Evolutionary conservation across 2,329 filamentous ascomycete genomes (phyloP).

Genomic region (Xylariomycetidae sp.): DNA sequence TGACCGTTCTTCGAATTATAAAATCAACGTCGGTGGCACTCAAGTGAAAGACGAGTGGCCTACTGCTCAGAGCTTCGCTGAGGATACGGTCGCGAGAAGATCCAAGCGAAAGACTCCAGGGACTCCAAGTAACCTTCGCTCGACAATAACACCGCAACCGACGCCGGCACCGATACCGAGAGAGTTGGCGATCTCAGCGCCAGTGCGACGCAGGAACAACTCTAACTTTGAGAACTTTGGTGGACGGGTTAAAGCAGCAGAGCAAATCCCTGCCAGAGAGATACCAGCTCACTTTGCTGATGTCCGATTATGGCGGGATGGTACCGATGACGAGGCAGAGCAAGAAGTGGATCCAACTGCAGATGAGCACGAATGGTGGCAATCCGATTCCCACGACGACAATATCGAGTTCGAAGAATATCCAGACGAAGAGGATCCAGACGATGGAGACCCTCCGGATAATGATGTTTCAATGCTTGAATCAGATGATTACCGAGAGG

Average conservation of each 20-base stretch:
- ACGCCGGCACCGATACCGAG: neutral
- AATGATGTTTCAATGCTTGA: no score
- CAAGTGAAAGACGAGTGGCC: slow-evolving; percentile 22
- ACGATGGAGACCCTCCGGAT: no score
- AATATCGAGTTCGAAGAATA: neutral
- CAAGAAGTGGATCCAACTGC: neutral
- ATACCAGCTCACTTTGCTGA: neutral
- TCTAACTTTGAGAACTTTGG: slow-evolving; percentile 21
- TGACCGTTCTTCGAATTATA: no score
- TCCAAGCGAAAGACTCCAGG: slow-evolving; percentile 1
- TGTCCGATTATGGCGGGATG: neutral
- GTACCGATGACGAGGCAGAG: slow-evolving; percentile 1
- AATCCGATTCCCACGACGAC: neutral
- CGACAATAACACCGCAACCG: slow-evolving; percentile 3
- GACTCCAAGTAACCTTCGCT: neutral
- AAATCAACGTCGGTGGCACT: slow-evolving; percentile 6
- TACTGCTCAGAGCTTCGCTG: slow-evolving; percentile 21
- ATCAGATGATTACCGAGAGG: no score
- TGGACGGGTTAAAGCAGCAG: slow-evolving; percentile 1
- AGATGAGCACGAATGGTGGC: slow-evolving; percentile 5
- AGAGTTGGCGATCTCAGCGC: neutral
- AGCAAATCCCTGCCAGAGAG: neutral
- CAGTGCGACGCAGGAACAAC: slow-evolving; percentile 9
- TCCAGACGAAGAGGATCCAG: neutral
- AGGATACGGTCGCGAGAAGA: slow-evolving; percentile 8